phyloP scores from a whole-genome alignment of 345 rosid genomes.

The Durio zibethinus region DNA sequence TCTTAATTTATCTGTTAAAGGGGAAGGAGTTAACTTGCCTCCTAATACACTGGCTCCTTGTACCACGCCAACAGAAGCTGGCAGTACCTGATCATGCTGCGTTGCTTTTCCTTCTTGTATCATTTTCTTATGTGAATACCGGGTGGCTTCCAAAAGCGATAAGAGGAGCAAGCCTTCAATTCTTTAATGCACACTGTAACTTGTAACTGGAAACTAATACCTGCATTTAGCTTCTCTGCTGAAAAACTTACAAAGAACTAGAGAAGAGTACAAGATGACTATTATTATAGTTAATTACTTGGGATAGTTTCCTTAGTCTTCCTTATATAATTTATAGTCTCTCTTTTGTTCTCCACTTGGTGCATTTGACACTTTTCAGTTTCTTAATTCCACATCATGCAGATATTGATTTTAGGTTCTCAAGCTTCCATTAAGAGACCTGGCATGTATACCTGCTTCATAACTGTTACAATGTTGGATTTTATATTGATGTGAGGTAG shows the following conservation, averaged over 20 bases:
- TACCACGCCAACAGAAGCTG: slow-evolving; percentile 45
- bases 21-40: slow-evolving; percentile 65
- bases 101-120: slow-evolving; percentile 24
- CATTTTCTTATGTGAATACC: slow-evolving; percentile 41
- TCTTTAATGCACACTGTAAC: slow-evolving; percentile 59
- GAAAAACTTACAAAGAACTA: slow-evolving; percentile 9
- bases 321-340: not conserved
- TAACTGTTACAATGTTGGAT: not conserved
- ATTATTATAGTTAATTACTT: slow-evolving; percentile 23
- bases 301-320: slow-evolving; percentile 12
- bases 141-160: slow-evolving; percentile 32
- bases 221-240: slow-evolving; percentile 23
- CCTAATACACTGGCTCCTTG: slow-evolving; percentile 56
- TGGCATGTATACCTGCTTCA: not conserved
- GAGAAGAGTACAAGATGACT: slow-evolving; percentile 37
- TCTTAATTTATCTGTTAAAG: slow-evolving; percentile 53
- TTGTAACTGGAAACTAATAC: slow-evolving; percentile 33
- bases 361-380: not conserved
- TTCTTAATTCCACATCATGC: not conserved
- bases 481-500: not conserved
- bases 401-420: too few relatives aligned
- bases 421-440: not conserved
- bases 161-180: slow-evolving; percentile 39
- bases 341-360: not conserved
- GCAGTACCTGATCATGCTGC: slow-evolving; percentile 23